Evolutionary conservation across 208 protist species (phyloP), one percentile per base, ranked within the genome.

Genomic region (Acanthamoeba polyphaga): DNA sequence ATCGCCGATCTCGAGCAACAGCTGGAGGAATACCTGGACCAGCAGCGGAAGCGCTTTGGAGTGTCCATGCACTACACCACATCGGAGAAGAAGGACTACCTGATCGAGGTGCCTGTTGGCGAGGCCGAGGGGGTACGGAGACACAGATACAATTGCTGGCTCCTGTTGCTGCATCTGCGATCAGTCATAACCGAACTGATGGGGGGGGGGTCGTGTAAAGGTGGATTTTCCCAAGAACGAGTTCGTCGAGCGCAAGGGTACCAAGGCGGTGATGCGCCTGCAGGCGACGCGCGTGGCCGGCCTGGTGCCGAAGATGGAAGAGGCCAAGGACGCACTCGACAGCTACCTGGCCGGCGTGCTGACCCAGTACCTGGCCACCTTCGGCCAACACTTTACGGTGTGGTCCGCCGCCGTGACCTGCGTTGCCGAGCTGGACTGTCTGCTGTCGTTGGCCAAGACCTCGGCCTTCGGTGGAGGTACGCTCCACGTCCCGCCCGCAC

Each of bases 371-470:
- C 17, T 95, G 76, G 15, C 38, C 15, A n/a, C n/a, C 46, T 95
- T 95, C 38, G 76, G 58, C 43, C 27, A 68, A 9, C 24, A 92
- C 55, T 66, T 64, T 17, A 15, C 22, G 8, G 22, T 60, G 46
- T 97, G 95, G 70, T 29, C 22, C 15, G 22, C 15, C 15, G 97
- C 89, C 6, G 94, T 97, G 8, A 2, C 64, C 43, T 94, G 62
- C 29, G 32, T 98, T 12, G 92, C 96, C 29, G 66, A 97, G 29
- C 94, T 98, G 3, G 97, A 98, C 94, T 97, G 95, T 66, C 38
- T 98, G 5, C 58, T 96, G 34, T 97, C 95, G 0, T 34, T 97
- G 13, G 87, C 95, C 58, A 96, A 94, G 27, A 92, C 90, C 90
- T 72, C 94, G 19, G 29, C 90, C 32, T 87, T 66, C 38, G 85